Conservation (phyloP, 1,284 basidiomycete species). For the Heliocybe sulcata region DNA sequence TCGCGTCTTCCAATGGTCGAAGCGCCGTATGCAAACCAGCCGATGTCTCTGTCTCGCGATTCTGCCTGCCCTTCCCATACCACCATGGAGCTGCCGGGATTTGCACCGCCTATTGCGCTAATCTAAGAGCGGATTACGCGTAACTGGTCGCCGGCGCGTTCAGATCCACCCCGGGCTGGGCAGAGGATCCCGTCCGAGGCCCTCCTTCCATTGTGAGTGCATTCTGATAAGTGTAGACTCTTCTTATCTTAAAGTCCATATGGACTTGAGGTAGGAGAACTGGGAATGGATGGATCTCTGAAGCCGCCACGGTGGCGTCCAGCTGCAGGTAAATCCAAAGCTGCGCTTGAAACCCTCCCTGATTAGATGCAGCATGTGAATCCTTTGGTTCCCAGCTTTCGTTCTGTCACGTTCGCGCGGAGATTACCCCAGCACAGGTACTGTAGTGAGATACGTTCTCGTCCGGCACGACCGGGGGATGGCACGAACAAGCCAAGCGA, state of each 20-base stretch:
- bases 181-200: background rate
- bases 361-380: background rate
- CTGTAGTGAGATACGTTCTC: background rate
- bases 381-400: background rate
- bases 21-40: background rate
- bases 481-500: too few relatives aligned
- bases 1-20: slow-evolving; percentile 1
- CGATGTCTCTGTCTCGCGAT: background rate
- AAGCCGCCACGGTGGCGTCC: too few relatives aligned
- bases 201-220: background rate
- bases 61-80: background rate
- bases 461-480: background rate
- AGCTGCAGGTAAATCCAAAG: background rate
- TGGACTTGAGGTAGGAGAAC: background rate
- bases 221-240: background rate
- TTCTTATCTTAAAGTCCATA: background rate
- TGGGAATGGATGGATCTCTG: background rate
- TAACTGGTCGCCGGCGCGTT: background rate
- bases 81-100: background rate
- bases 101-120: background rate
- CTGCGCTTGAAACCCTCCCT: background rate
- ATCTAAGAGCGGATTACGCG: background rate
- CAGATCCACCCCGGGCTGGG: background rate
- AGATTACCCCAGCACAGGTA: background rate
- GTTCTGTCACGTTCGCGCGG: background rate